phyloP scores from a whole-genome alignment of 2,329 filamentous ascomycete species.

The Teratosphaeria nubilosa region DNA sequence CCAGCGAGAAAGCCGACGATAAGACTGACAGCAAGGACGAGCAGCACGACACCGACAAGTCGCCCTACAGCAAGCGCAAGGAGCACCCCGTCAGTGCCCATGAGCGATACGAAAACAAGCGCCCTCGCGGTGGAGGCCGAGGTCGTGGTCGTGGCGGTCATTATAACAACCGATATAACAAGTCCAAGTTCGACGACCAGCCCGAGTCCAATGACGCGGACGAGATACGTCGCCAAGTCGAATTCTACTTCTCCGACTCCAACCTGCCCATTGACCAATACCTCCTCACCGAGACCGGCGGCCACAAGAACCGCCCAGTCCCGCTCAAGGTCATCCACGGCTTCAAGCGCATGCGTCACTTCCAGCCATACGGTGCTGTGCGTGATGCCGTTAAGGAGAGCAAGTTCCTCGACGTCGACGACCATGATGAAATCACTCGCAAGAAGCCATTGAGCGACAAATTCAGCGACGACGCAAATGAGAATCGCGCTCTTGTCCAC shows the following conservation, averaged over 20 bases:
- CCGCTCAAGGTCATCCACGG: constrained; percentile 65
- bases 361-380: constrained; percentile 77
- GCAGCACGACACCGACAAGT: neutral
- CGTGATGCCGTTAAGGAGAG: constrained; percentile 75
- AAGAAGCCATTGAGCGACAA: constrained; percentile 55
- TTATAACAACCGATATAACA: constrained; percentile 8
- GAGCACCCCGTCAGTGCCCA: constrained; percentile 4
- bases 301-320: constrained; percentile 71
- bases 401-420: constrained; percentile 60
- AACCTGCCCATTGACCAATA: constrained; percentile 86
- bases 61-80: constrained; percentile 6
- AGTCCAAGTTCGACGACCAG: constrained; percentile 33
- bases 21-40: neutral
- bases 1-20: neutral
- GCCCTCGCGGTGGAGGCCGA: constrained; percentile 6
- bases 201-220: constrained; percentile 66
- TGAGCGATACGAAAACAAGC: constrained; percentile 4
- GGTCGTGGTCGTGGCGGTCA: neutral
- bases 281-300: constrained; percentile 68
- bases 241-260: constrained; percentile 91
- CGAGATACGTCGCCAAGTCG: constrained; percentile 81
- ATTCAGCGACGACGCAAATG: constrained; percentile 42
- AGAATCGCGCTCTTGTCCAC: constrained; percentile 45
- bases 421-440: constrained; percentile 64
- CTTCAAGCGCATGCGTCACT: constrained; percentile 94